Base-by-base conservation (phyloP, 257 asterid genomes). In the Solanum ossicruentum region DNA sequence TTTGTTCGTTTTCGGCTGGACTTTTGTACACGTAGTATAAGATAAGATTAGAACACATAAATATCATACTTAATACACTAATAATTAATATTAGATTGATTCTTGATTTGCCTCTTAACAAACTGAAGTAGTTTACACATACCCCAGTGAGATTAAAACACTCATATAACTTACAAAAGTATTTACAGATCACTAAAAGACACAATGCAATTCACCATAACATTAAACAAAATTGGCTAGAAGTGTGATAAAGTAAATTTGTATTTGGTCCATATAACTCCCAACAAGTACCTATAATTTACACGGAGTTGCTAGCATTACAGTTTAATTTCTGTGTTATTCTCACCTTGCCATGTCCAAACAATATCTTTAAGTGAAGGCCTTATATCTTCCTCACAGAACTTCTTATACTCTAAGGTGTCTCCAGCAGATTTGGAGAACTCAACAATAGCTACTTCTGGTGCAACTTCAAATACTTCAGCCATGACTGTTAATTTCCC, bases 261-360 rank as follows among this genome's bases (percentile, higher is more conserved):
- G 51, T 67, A 10, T 67, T 36, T 36, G 49, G 51, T 32, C 12
- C 77, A 67, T 36, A 67, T 36, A 36, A 70, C 78, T 70, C 54
- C 54, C 78, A 70, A 70, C 78, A 70, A 70, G 15, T 17, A 39
- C n/a, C 56, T 45, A 21, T 45, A 72, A 21, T 75, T 75, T 75
- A 49, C 43, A 23, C 23, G 82, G n/a, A 73, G 41, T 75, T 49
- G 13, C 56, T 72, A 47, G 12, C 81, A 23, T 43, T 45, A 9
- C 57, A 49, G 43, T 49, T 85, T 89, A 89, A 5, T 60, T 89
- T 84, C 67, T 28, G 84, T 60, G 1, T 23, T 85, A 56, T 49
- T 85, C 90, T 93, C 98, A n/a, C 99, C 99, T 87, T 95, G 98
- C 99, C 99, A 95, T 66, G 91, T 94, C 99, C 99, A 95, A 23